Evolutionary conservation across 1,284 basidiomycete species (phyloP).

Genomic region (Sphaerobolus stellatus): DNA sequence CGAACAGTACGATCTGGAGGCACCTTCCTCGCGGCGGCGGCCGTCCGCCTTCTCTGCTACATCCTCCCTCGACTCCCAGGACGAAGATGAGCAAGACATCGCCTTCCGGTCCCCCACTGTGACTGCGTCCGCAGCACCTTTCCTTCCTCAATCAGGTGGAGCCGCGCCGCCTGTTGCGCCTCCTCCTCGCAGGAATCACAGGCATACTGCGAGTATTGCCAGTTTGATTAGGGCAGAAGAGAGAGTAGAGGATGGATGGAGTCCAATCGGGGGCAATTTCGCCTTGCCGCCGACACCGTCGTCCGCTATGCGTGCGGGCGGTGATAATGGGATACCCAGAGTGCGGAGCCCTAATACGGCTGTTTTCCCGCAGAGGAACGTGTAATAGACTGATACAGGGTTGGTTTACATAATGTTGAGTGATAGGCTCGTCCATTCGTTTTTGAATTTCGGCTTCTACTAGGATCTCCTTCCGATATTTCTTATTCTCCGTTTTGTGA

Average conservation of each 20-base stretch:
- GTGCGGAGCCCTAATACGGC: conserved; percentile 8
- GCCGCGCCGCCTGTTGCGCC: conserved; percentile 1
- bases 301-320: background rate
- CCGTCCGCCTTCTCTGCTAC: conserved; percentile 43
- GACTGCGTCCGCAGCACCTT: conserved; percentile 30
- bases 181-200: conserved; percentile 40
- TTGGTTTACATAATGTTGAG: too few species aligned
- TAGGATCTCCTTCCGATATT: background rate
- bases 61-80: conserved; percentile 50
- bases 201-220: conserved; percentile 78
- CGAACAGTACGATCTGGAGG: conserved; percentile 68
- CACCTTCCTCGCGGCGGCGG: conserved; percentile 30
- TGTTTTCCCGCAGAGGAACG: too few species aligned
- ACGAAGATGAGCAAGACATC: conserved; percentile 60
- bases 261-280: conserved; percentile 55
- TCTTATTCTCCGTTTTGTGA: background rate
- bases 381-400: too few species aligned
- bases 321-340: conserved; percentile 8
- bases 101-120: conserved; percentile 60
- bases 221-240: conserved; percentile 75
- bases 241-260: conserved; percentile 74
- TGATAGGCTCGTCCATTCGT: background rate
- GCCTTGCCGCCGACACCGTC: conserved; percentile 40
- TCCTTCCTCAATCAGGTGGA: conserved; percentile 24
- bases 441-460: background rate